A percentile compares a stretch with the other conserved stretches of the same genome.
Evolutionary conservation across 371 early-diverging fungal species (phyloP).

Genomic region (Mucor plumbeus): DNA sequence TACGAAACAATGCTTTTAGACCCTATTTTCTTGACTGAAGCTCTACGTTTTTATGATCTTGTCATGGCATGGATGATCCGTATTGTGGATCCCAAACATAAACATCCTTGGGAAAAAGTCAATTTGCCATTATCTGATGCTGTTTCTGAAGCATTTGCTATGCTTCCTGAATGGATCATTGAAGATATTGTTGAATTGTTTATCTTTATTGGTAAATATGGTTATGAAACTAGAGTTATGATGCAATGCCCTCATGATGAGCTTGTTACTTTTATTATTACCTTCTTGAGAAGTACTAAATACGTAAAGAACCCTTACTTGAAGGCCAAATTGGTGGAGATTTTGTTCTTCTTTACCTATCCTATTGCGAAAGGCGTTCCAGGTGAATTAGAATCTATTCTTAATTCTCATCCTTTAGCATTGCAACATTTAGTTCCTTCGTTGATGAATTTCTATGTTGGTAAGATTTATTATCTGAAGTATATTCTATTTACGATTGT

Average conservation of each 20-base stretch:
- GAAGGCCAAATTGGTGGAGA: conserved; percentile 93
- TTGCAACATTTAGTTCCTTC: conserved; percentile 77
- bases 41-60: conserved; percentile 80
- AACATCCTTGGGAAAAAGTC: conserved; percentile 61
- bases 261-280: conserved; percentile 79
- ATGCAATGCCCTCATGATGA: conserved; percentile 67
- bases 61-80: conserved; percentile 83
- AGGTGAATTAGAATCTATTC: conserved; percentile 71
- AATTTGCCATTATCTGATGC: conserved; percentile 58
- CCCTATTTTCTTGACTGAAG: conserved; percentile 60
- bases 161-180: conserved; percentile 92
- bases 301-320: conserved; percentile 94
- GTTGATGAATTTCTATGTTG: conserved; percentile 90
- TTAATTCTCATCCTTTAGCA: conserved; percentile 77
- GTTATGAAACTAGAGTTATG: conserved; percentile 67
- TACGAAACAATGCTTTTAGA: conserved; percentile 83
- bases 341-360: conserved; percentile 77
- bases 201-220: conserved; percentile 65
- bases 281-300: conserved; percentile 74
- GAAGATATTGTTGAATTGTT: conserved; percentile 86
- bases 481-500: neutral
- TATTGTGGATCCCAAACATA: conserved; percentile 56
- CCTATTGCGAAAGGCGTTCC: conserved; percentile 51
- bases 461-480: conserved; percentile 36
- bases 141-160: conserved; percentile 68